Conservation (phyloP, 345 rosid species). For the Cardamine resedifolia region DNA sequence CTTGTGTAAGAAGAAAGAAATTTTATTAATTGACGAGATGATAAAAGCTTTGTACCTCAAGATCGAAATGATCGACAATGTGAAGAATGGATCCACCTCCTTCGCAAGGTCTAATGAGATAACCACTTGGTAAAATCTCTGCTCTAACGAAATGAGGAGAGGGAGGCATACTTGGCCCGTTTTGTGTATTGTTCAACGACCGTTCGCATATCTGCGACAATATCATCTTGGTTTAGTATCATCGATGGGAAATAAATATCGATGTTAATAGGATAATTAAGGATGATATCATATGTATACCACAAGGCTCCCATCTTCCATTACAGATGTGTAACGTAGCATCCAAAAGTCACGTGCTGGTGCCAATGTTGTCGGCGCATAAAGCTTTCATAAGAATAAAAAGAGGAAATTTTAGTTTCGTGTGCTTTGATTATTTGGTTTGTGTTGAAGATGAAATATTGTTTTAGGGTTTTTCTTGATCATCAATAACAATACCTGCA, state of each 20-base stretch:
- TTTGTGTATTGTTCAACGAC: constrained; percentile 86
- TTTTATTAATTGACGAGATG: background rate
- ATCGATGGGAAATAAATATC: background rate
- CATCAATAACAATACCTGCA: constrained; percentile 64
- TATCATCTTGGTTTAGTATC: background rate
- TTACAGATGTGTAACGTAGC: constrained; percentile 88
- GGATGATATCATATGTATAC: constrained; percentile 41
- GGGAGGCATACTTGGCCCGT: constrained; percentile 95
- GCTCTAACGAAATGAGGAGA: constrained; percentile 93
- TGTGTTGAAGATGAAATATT: background rate
- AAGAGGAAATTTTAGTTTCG: background rate
- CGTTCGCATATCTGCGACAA: constrained; percentile 73
- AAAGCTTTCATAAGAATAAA: constrained; percentile 52
- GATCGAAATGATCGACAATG: constrained; percentile 90
- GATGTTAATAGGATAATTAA: background rate
- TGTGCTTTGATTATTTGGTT: background rate
- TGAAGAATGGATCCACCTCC: constrained; percentile 98
- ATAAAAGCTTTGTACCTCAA: constrained; percentile 54
- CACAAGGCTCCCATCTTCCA: constrained; percentile 99
- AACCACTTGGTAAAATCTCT: constrained; percentile 91
- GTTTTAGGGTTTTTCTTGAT: background rate
- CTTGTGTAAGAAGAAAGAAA: constrained; percentile 22
- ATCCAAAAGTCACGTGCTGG: constrained; percentile 99
- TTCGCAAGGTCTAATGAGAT: constrained; percentile 94
- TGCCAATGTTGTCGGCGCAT: constrained; percentile 96